Base-by-base conservation (phyloP, 352 stramenopile genomes). In the Pythium dissimile region DNA sequence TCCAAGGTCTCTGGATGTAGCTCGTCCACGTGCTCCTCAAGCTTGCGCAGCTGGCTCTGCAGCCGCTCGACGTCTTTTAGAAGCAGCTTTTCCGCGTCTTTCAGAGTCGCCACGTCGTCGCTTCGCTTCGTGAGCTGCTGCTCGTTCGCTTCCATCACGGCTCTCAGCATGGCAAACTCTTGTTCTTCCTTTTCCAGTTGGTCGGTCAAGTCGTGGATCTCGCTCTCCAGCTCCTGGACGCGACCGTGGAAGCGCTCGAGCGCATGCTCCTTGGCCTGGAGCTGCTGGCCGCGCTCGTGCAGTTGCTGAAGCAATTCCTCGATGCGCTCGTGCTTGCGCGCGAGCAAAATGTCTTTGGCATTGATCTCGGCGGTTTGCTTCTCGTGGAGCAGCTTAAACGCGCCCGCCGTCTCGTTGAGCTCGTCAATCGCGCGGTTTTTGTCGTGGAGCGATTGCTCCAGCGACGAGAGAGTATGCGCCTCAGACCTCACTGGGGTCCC, bases 151-250 rank as follows among this genome's bases (percentile, higher is more conserved):
- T 82, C 75, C 21, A 86, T 53, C 13, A 72, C 72, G 3, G 82
- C 66, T n/a, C 65, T 70, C 15, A 89, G 52, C 74, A 87, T 80
- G 3, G 66, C 53, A 39, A 90, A 89, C 4, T 89, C 80, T 7
- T 86, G 74, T 51, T 92, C 82, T 18, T 86, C 68, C n/a, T 78
- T 84, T 6, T 68, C 54, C 41, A 87, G 52, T 48, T 89, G 77
- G 11, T 77, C 58, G 3, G 67, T 63, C 12, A 86, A 59, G 8
- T 82, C 66, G 0, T 71, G 45, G 5, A 80, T 43, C 18, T 81
- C 62, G 10, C 31, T 34, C 13, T 71, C 45, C 2, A 69, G 24
- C 26, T 71, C 59, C 4, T 68, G 44, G 11, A 66, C 38, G n/a
- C n/a, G n/a, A n/a, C n/a, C n/a, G n/a, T n/a, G n/a, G n/a, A n/a